These are phyloP conservation scores for Ustilago nuda DNA, from an alignment of 1,284 basidiomycete genomes.

Conservation along the genomic window DNA sequence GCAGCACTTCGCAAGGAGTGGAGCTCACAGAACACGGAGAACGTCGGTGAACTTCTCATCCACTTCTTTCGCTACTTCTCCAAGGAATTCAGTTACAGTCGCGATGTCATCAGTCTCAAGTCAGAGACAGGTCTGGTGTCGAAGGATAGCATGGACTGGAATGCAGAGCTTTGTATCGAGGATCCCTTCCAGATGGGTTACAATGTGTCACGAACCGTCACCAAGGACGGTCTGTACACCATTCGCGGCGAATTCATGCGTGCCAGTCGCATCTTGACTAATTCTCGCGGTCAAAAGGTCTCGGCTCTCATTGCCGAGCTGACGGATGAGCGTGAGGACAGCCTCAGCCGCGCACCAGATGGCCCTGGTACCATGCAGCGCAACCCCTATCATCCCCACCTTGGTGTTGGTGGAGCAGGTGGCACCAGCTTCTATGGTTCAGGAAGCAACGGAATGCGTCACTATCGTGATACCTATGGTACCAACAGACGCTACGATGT, in stretches of 20 bases:
- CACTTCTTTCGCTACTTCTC: constrained; percentile 98
- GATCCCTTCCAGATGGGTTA: constrained; percentile 96
- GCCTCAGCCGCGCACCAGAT: constrained; percentile 65
- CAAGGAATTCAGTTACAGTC: constrained; percentile 91
- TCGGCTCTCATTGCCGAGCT: constrained; percentile 62
- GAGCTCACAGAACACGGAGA: constrained; percentile 92
- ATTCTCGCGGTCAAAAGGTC: constrained; percentile 51
- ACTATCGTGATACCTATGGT: constrained; percentile 45
- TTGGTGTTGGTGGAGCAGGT: constrained; percentile 23
- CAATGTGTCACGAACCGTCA: constrained; percentile 96
- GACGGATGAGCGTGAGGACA: constrained; percentile 67
- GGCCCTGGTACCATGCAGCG: constrained; percentile 37
- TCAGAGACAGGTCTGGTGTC: constrained; percentile 80
- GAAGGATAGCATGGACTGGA: constrained; percentile 93
- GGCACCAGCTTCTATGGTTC: constrained; percentile 27
- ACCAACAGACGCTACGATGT: constrained; percentile 45
- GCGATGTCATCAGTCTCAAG: constrained; percentile 89
- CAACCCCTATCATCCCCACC: constrained; percentile 24
- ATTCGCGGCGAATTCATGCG: constrained; percentile 99
- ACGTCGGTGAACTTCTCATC: constrained; percentile 93
- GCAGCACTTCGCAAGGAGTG: constrained; percentile 89
- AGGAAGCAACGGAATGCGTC: constrained; percentile 24
- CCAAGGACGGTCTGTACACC: constrained; percentile 93
- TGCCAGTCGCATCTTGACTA: constrained; percentile 76
- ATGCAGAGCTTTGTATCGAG: constrained; percentile 78